These are phyloP conservation scores for Phytophthora rubi DNA, from an alignment of 352 stramenopile species.

Conservation along the genomic window DNA sequence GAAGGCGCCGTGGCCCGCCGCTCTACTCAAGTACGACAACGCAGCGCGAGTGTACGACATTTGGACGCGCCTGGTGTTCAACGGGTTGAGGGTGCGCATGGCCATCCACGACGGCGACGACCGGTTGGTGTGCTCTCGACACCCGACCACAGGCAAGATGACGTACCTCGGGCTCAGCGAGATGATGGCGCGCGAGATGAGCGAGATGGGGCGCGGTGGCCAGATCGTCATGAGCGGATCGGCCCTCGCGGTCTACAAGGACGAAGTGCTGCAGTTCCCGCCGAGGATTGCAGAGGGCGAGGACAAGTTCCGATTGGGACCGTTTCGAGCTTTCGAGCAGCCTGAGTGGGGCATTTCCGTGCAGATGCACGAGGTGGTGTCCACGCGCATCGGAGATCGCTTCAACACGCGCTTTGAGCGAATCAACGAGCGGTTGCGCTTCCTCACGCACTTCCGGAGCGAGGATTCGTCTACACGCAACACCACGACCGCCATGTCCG, in stretches of 20 bases:
- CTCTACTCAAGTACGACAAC: conserved; percentile 52
- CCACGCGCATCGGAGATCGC: conserved; percentile 45
- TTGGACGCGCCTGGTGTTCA: conserved; percentile 69
- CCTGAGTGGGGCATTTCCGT: conserved; percentile 47
- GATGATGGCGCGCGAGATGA: conserved; percentile 72
- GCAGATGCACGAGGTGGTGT: conserved; percentile 50
- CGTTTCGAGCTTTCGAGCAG: conserved; percentile 42
- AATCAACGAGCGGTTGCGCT: conserved; percentile 21
- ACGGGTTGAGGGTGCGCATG: conserved; percentile 79
- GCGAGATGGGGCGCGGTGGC: conserved; percentile 65
- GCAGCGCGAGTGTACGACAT: conserved; percentile 55
- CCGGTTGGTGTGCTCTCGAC: conserved; percentile 64
- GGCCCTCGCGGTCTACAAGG: conserved; percentile 50
- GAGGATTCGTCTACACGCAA: conserved; percentile 27
- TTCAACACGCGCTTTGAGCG: conserved; percentile 32
- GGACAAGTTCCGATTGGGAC: conserved; percentile 41
- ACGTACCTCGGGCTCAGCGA: conserved; percentile 77
- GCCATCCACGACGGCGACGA: conserved; percentile 77
- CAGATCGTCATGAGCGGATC: conserved; percentile 75
- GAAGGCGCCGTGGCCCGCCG: conserved; percentile 57
- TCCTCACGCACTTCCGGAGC: conserved; percentile 36
- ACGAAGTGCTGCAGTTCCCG: conserved; percentile 36
- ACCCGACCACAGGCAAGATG: conserved; percentile 80
- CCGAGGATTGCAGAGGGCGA: conserved; percentile 8
- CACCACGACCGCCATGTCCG: not conserved